phyloP scores from a whole-genome alignment of 2,329 filamentous ascomycete genomes.

The Ophiostoma sp. region DNA sequence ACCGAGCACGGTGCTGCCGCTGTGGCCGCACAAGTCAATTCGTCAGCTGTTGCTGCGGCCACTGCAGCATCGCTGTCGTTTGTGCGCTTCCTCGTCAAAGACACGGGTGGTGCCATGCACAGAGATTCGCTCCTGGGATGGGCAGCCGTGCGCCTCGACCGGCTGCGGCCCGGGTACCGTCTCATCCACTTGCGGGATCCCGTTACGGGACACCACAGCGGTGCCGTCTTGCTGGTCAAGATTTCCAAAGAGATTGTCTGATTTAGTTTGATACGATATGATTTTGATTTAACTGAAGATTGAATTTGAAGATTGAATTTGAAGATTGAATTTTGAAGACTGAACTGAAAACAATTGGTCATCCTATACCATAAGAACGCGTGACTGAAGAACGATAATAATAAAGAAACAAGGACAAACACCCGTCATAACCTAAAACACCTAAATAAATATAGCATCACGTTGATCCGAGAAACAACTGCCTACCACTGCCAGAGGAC shows the following conservation, averaged over 20 bases:
- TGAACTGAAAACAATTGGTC: not conserved
- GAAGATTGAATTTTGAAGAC: not conserved
- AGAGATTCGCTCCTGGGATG: conserved; percentile 77
- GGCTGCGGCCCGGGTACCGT: conserved; percentile 68
- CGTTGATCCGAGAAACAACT: not conserved
- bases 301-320: not conserved
- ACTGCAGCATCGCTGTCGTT: conserved; percentile 67
- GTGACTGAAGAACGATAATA: not conserved
- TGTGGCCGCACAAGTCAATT: not conserved
- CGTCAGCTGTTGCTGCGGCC: conserved; percentile 36
- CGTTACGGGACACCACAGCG: conserved; percentile 57
- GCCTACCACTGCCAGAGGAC: conserved; percentile 56
- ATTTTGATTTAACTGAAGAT: not conserved
- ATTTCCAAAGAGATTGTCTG: conserved; percentile 54
- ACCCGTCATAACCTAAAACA: not conserved
- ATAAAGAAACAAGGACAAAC: not conserved
- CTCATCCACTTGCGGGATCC: conserved; percentile 69
- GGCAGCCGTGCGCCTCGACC: conserved; percentile 81
- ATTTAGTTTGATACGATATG: not conserved
- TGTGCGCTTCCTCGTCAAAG: conserved; percentile 77
- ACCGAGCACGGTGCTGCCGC: not conserved
- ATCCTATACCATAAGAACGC: not conserved
- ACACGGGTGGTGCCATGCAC: conserved; percentile 64
- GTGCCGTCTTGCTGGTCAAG: conserved; percentile 67
- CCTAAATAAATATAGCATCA: not conserved